Conservation (phyloP, 2,329 filamentous ascomycete species). For the Trichoderma afroharzianum region DNA sequence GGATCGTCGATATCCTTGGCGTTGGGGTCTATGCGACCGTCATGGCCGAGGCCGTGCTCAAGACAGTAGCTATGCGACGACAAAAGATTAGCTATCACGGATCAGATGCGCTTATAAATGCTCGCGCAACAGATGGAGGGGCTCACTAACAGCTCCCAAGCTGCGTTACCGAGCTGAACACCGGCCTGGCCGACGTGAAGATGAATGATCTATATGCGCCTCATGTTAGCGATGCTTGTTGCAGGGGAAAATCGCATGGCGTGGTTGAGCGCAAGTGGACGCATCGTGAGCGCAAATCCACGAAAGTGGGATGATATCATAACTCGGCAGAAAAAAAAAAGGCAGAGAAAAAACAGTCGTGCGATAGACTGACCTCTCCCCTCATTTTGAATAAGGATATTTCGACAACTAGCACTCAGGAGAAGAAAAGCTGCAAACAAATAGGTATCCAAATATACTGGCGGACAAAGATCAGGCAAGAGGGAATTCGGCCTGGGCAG, state of each 20-base stretch:
- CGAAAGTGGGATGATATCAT: constrained; percentile 5
- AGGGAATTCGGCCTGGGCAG: constrained; percentile 25
- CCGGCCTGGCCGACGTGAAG: constrained; percentile 66
- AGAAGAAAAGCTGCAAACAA: neutral
- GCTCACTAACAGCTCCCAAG: constrained; percentile 68
- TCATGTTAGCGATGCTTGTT: neutral
- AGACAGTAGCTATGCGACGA: constrained; percentile 58
- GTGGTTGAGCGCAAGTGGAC: neutral
- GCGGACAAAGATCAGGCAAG: constrained; percentile 19
- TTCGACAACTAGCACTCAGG: neutral
- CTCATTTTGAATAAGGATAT: constrained; percentile 44
- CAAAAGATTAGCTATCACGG: constrained; percentile 23
- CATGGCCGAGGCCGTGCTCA: constrained; percentile 64
- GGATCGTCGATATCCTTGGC: constrained; percentile 56
- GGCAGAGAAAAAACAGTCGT: neutral
- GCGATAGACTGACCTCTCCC: constrained; percentile 48
- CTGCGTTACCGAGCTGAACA: constrained; percentile 70
- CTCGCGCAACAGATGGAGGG: constrained; percentile 21
- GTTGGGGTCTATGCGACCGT: constrained; percentile 62
- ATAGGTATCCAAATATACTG: neutral
- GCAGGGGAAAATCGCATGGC: neutral
- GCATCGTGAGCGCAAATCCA: neutral
- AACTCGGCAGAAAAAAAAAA: neutral
- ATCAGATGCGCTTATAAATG: neutral
- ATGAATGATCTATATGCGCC: constrained; percentile 52